Evolutionary conservation across 495 filamentous ascomycete genomes (phyloP).

Genomic region (Physcia stellaris): DNA sequence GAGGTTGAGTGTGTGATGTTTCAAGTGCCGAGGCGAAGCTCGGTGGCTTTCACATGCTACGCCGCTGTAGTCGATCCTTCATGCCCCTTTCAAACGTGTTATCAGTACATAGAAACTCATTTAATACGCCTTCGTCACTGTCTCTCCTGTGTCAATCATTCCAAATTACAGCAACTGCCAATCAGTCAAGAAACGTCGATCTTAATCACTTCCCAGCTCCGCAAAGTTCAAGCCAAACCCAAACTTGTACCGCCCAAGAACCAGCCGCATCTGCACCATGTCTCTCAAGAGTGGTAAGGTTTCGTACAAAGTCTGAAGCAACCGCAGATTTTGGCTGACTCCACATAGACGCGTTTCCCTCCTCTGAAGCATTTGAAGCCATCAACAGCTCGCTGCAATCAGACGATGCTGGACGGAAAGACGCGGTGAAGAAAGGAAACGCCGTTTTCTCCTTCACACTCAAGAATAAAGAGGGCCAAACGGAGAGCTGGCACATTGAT

Average conservation of each 20-base stretch:
- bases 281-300: conserved; percentile 69
- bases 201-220: too few relatives aligned
- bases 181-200: too few relatives aligned
- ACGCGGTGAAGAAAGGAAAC: conserved; percentile 74
- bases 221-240: too few relatives aligned
- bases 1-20: conserved; percentile 1
- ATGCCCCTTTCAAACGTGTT: too few relatives aligned
- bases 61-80: too few relatives aligned
- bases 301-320: background rate
- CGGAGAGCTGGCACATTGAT: conserved; percentile 85
- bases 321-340: background rate
- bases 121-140: too few relatives aligned
- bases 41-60: too few relatives aligned
- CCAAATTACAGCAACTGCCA: too few relatives aligned
- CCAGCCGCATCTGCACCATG: too few relatives aligned
- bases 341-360: conserved; percentile 67
- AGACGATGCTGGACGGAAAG: conserved; percentile 62
- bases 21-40: background rate
- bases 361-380: conserved; percentile 79
- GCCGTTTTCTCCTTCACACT: conserved; percentile 84
- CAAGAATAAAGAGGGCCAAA: conserved; percentile 71
- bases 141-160: too few relatives aligned
- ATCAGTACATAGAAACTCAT: too few relatives aligned
- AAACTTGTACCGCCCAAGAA: too few relatives aligned
- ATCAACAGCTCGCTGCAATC: conserved; percentile 63